A percentile compares a stretch with the other conserved stretches of the same genome.
phyloP scores from a whole-genome alignment of 352 stramenopile genomes.

The Globisporangium emineosum region DNA sequence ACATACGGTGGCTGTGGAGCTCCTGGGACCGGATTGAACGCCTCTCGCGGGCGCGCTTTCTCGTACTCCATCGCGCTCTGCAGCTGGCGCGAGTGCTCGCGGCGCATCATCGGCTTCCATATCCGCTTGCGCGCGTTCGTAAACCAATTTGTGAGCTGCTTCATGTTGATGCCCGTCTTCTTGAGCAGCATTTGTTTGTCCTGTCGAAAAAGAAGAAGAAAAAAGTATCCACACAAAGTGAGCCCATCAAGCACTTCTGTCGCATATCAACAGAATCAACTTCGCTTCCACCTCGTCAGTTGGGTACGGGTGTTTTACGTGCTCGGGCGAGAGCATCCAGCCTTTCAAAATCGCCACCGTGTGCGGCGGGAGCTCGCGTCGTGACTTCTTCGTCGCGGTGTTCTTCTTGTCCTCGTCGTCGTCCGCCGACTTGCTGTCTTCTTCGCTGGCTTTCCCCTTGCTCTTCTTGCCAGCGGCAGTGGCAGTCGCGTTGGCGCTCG shows the following conservation, averaged over 20 bases:
- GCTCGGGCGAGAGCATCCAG: constrained; percentile 88
- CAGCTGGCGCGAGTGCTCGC: constrained; percentile 75
- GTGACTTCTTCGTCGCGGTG: constrained; percentile 61
- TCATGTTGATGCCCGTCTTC: constrained; percentile 90
- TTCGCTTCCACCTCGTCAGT: constrained; percentile 75
- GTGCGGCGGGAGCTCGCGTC: constrained; percentile 76
- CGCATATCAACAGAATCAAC: no score
- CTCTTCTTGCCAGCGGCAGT: constrained; percentile 5
- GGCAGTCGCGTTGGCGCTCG: background rate
- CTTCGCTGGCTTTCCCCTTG: constrained; percentile 28
- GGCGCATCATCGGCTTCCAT: constrained; percentile 89
- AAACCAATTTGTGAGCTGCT: constrained; percentile 91
- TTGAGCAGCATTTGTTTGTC: constrained; percentile 90
- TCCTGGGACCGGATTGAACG: constrained; percentile 22
- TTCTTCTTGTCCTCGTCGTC: constrained; percentile 42
- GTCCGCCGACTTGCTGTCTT: constrained; percentile 19
- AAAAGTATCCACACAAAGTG: background rate
- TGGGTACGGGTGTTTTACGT: constrained; percentile 88
- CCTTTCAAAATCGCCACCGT: constrained; percentile 84
- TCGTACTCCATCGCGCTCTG: constrained; percentile 75
- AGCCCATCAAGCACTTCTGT: no score
- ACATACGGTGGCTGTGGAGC: constrained; percentile 21
- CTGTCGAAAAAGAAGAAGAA: constrained; percentile 18
- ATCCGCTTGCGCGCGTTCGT: constrained; percentile 88
- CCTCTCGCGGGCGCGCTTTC: constrained; percentile 34